Base-by-base conservation (phyloP, 768 basidiomycete genomes). In the Suillus luteus region DNA sequence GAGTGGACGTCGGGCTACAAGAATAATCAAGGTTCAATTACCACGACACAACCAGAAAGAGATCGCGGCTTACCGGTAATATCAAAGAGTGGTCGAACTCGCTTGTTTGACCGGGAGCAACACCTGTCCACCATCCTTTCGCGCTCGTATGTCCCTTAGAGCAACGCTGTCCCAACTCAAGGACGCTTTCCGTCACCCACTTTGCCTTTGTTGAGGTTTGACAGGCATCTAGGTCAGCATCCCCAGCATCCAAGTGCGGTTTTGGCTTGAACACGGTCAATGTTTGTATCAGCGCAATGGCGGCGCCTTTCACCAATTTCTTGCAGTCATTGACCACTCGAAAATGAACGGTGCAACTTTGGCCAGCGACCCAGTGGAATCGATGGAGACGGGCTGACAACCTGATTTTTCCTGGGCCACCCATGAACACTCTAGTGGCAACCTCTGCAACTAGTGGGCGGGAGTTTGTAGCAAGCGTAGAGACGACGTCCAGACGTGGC, bases 91-190 rank as follows among this genome's bases (percentile, higher is more conserved):
- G 88, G 17, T 83, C 82, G 74, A 94, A 92, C 22, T 86, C 81
- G 10, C 81, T 76, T 6, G 80, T 78, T 65, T 88, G 85, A 2
- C 86, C 85, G 3, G 89, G 79, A 15, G 79, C 76, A 7, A 96
- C 86, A 9, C 95, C 95, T 6, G 86, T 81, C 94, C 95, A 96
- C 91, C 93, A 96, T 1, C 94, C 95, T 69, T 87, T 89, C 27
- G 87, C 90, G 48, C 90, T 93, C 11, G 89, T 91, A 71, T 86
- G 83, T 2, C 91, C 90, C 65, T 84, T 83, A 8, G 85, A 75
- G 33, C 83, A 84, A 46, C 82, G 81, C 57, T 89, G 84, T 7
- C 88, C 86, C 72, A 88, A 86, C 67, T 88, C 85, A 33, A 96
- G 80, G 5, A 79, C 79, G 38, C 85, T 83, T 69, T 88, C 87